A percentile compares a stretch with the other conserved stretches of the same genome.
phyloP scores from a whole-genome alignment of 2,329 filamentous ascomycete genomes.

The Sodiomyces alkalinus region DNA sequence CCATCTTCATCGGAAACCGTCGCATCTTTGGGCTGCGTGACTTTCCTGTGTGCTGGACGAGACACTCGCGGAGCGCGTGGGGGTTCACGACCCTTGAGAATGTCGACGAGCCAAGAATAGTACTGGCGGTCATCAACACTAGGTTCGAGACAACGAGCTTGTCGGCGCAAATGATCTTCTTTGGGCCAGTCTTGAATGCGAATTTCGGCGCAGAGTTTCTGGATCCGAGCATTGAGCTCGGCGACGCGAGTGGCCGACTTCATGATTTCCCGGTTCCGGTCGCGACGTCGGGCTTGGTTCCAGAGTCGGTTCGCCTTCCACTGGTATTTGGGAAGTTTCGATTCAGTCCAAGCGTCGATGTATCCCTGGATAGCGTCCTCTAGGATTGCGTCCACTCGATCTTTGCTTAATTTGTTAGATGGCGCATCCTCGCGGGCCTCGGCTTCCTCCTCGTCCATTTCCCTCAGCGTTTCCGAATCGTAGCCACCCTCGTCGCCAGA shows the following conservation, averaged over 20 bases:
- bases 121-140: conserved; percentile 48
- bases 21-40: conserved; percentile 1
- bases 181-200: conserved; percentile 34
- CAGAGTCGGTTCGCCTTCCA: conserved; percentile 46
- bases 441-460: conserved; percentile 43
- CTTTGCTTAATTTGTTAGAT: conserved; percentile 18
- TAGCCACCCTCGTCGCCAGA: conserved; percentile 27
- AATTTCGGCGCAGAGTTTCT: conserved; percentile 39
- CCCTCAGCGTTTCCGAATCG: conserved; percentile 43
- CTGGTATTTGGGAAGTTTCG: conserved; percentile 38
- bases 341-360: conserved; percentile 39
- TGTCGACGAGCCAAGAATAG: conserved; percentile 30
- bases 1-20: conserved; percentile 21
- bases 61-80: conserved; percentile 16
- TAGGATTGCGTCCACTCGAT: conserved; percentile 36
- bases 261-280: conserved; percentile 24
- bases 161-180: conserved; percentile 32
- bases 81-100: conserved; percentile 28
- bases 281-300: conserved; percentile 33
- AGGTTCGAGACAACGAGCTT: conserved; percentile 45
- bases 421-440: too few relatives aligned
- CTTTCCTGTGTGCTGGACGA: conserved; percentile 14
- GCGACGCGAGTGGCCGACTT: conserved; percentile 25
- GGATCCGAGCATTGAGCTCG: conserved; percentile 33
- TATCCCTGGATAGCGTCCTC: conserved; percentile 35